phyloP scores from a whole-genome alignment of 2,329 filamentous ascomycete genomes.

The Colletotrichum spinosum region DNA sequence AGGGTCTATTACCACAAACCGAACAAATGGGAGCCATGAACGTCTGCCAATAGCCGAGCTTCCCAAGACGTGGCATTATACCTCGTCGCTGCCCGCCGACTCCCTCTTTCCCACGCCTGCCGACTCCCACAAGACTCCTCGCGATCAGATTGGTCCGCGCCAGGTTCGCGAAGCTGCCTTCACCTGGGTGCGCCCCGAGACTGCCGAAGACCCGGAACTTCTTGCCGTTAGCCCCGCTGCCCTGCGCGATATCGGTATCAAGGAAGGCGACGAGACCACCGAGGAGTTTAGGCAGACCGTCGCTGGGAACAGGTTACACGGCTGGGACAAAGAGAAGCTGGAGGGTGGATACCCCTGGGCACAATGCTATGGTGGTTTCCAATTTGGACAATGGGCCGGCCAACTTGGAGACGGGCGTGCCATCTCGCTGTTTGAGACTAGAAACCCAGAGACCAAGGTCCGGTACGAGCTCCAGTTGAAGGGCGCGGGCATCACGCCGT shows the following conservation, averaged over 20 bases:
- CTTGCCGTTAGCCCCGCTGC: constrained; percentile 84
- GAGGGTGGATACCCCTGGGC: constrained; percentile 94
- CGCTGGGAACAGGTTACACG: constrained; percentile 84
- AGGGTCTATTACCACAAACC: not conserved
- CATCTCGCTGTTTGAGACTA: constrained; percentile 93
- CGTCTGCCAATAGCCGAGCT: constrained; percentile 63
- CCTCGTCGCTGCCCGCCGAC: constrained; percentile 79
- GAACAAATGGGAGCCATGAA: constrained; percentile 22
- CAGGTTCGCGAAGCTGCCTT: constrained; percentile 88
- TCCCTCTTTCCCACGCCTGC: constrained; percentile 82
- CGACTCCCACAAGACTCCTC: constrained; percentile 83
- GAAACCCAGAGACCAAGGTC: constrained; percentile 75
- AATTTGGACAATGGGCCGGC: constrained; percentile 90
- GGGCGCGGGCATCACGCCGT: constrained; percentile 92
- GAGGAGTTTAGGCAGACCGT: constrained; percentile 83
- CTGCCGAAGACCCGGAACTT: constrained; percentile 78
- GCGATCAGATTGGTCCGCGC: constrained; percentile 81
- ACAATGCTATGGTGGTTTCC: constrained; percentile 92
- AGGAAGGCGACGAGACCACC: constrained; percentile 73
- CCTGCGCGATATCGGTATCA: constrained; percentile 83
- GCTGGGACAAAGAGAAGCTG: constrained; percentile 75
- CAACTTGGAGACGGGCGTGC: constrained; percentile 95
- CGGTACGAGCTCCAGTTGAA: constrained; percentile 95
- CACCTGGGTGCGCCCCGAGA: constrained; percentile 89
- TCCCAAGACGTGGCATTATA: constrained; percentile 75